Conservation (phyloP, 2,329 filamentous ascomycete genomes). For the Trichoderma sp. region DNA sequence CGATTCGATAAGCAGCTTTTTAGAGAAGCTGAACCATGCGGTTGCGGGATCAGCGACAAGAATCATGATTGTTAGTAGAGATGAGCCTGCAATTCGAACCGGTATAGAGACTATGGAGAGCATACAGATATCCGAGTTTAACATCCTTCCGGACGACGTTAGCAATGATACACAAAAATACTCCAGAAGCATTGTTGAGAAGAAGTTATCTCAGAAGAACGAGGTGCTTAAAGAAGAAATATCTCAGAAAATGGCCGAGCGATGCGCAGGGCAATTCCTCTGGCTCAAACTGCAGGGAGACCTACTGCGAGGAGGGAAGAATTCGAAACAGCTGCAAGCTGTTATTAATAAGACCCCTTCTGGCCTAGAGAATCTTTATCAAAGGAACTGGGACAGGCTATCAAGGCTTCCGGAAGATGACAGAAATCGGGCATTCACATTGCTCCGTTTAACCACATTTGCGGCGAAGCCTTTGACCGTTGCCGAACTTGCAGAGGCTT, state of each 20-base stretch:
- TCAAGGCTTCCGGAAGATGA: constrained; percentile 11
- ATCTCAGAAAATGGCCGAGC: constrained; percentile 26
- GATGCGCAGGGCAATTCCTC: constrained; percentile 35
- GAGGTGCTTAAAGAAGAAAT: constrained; percentile 20
- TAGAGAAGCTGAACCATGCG: constrained; percentile 20
- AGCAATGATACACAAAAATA: constrained; percentile 25
- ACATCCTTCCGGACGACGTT: constrained; percentile 27
- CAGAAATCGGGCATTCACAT: constrained; percentile 25
- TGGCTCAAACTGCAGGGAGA: constrained; percentile 32
- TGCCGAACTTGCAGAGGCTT: constrained; percentile 26
- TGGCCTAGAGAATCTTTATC: constrained; percentile 31
- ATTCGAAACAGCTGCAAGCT: constrained; percentile 29
- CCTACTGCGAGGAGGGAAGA: constrained; percentile 27
- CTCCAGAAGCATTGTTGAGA: constrained; percentile 29
- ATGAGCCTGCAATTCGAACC: constrained; percentile 25
- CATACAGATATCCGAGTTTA: constrained; percentile 18
- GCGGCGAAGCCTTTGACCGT: constrained; percentile 24
- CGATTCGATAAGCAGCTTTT: constrained; percentile 18
- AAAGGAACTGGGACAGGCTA: constrained; percentile 31
- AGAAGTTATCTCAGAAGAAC: constrained; percentile 30
- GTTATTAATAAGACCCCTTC: constrained; percentile 28
- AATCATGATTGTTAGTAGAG: constrained; percentile 29
- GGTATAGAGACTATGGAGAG: constrained; percentile 3
- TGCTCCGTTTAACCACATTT: constrained; percentile 34
- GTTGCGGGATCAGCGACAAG: constrained; percentile 22